Evolutionary conservation across 352 stramenopile species (phyloP).

Genomic region (Pythium insidiosum): DNA sequence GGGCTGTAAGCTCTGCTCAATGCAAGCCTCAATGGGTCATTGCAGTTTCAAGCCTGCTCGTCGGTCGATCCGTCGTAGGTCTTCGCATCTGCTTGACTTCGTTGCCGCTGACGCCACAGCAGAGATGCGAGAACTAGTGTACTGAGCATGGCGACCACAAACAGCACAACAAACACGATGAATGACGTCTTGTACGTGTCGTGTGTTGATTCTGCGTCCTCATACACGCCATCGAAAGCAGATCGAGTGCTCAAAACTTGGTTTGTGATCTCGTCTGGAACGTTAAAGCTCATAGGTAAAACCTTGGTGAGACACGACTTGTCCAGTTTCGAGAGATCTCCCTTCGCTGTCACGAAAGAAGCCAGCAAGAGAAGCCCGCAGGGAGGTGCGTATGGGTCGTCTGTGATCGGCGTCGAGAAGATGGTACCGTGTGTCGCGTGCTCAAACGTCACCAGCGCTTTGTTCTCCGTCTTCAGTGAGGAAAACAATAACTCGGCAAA

Average conservation of each 20-base stretch:
- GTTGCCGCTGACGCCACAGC: too few species aligned
- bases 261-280: background rate
- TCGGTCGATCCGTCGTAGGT: too few species aligned
- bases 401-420: conserved; percentile 6
- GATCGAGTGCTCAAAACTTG: background rate
- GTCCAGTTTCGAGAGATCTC: conserved; percentile 9
- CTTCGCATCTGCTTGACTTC: too few species aligned
- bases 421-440: conserved; percentile 16
- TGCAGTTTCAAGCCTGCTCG: too few species aligned
- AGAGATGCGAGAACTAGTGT: too few species aligned
- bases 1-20: too few species aligned
- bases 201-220: too few species aligned
- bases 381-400: background rate
- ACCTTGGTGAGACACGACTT: conserved; percentile 9
- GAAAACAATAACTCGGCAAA: conserved; percentile 11
- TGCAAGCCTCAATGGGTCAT: too few species aligned
- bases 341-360: conserved; percentile 6
- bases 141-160: too few species aligned
- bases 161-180: background rate
- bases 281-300: conserved; percentile 4
- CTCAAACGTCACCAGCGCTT: conserved; percentile 21
- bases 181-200: too few species aligned
- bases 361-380: conserved; percentile 14
- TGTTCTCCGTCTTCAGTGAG: conserved; percentile 12
- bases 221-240: conserved; percentile 3